Percentiles rank a stretch among this genome's conserved stretches.
Evolutionary conservation across 2,329 filamentous ascomycete species (phyloP).

Genomic region (Davidsoniella eucalypti): DNA sequence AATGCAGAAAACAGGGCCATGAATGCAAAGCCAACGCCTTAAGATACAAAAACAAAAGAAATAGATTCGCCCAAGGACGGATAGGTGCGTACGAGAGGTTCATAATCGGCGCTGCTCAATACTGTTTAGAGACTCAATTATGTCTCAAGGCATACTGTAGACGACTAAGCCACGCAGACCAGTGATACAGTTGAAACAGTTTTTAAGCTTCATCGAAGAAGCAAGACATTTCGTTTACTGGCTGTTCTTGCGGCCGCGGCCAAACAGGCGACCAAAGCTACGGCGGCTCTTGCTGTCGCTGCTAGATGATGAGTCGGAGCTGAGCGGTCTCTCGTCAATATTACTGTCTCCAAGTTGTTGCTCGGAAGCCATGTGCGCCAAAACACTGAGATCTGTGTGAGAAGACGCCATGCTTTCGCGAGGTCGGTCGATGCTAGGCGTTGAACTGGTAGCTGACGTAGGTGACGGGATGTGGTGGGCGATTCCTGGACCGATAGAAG

Average conservation of each 20-base stretch:
- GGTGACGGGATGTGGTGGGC: slow-evolving; percentile 2
- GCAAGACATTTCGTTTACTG: neutral
- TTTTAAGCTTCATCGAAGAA: neutral
- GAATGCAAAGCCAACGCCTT: no score
- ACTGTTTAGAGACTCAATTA: no score
- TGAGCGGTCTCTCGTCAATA: slow-evolving; percentile 1
- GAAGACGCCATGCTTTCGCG: neutral
- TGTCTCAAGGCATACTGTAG: no score
- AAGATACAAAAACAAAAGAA: no score
- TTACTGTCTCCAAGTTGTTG: neutral
- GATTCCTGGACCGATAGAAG: slow-evolving; percentile 4
- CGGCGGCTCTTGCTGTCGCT: slow-evolving; percentile 5
- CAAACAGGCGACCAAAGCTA: slow-evolving; percentile 3
- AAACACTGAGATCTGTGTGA: neutral
- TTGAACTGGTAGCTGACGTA: slow-evolving; percentile 4
- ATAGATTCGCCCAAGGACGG: no score
- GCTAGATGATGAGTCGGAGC: slow-evolving; percentile 7
- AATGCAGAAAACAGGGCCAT: neutral
- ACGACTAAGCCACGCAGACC: no score
- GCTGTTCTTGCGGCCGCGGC: slow-evolving; percentile 7
- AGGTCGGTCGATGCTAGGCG: neutral
- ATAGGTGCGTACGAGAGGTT: no score
- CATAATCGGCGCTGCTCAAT: no score
- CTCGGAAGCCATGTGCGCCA: neutral
- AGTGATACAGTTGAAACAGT: no score